Evolutionary conservation across 108 stramenopile species (phyloP), one percentile per base, ranked within the genome.

Genomic region (Discostella stelligeroides): DNA sequence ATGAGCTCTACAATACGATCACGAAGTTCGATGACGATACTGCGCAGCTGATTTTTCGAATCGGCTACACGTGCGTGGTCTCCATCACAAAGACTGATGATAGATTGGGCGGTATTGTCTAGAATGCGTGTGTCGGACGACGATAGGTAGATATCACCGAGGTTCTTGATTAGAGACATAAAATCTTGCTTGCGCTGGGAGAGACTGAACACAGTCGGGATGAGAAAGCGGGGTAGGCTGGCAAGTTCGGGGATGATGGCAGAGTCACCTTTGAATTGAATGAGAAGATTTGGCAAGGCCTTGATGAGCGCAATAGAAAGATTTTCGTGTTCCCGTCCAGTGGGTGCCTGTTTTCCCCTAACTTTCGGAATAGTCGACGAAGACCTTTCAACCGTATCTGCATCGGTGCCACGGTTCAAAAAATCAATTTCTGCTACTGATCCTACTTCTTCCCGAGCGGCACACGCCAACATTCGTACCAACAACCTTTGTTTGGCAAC

Each of bases 141-240:
- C 10, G 85, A 75, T 11, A 85, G 68, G 58, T 84, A 92, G 18
- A 90, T 68, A 9, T 82, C 73, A 4, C 78, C 80, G 20, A 92
- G 81, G 66, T 70, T 76, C 73, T 91, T 88, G 42, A 89, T 64
- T 14, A 95, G 63, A 18, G 60, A 61, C 29, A 73, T 60, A 55
- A 91, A 91, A 54, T 92, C 89, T 29, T 74, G 68, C 80, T 92
- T 91, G 1, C 86, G 87, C 38, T 87, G 73, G 0, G 95, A 72
- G 15, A 91, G 72, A 63, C 84, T 84, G 38, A 87, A 86, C 12
- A 90, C 86, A n/a, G 85, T 80, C 15, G 81, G 84, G 27, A 82
- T 54, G 46, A 95, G 68, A 47, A 84, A 88, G 20, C 79, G 70
- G 13, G 95, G 92, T 45, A 95, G 85, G 30, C 67, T 67, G 15